phyloP scores from a whole-genome alignment of 371 early-diverging fungal species.

The Chytridium lagenaria region DNA sequence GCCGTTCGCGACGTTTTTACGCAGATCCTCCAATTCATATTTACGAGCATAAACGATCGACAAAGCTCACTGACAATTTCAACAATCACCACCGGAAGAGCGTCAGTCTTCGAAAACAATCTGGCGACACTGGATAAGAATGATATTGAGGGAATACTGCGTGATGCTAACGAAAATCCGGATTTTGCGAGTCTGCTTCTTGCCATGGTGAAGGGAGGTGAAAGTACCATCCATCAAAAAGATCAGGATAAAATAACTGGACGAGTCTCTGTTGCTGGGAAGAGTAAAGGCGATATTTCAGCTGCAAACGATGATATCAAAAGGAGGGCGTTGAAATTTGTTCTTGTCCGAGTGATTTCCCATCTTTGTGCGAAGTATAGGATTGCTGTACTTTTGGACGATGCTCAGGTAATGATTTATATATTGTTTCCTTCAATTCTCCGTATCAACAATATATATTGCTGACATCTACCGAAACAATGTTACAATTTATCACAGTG shows the following conservation, averaged over 20 bases:
- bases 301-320: not conserved
- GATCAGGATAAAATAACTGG: not conserved
- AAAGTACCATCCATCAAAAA: not conserved
- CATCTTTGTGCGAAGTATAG: not conserved
- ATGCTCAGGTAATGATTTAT: too few relatives aligned
- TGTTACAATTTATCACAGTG: not conserved
- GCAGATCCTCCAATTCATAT: not conserved
- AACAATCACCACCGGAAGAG: not conserved
- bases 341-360: not conserved
- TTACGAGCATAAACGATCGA: not conserved
- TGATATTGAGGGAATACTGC: not conserved
- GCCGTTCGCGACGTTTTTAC: not conserved
- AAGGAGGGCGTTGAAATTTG: not conserved
- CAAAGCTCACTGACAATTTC: not conserved
- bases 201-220: not conserved
- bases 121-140: not conserved
- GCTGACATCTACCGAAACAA: too few relatives aligned
- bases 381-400: not conserved
- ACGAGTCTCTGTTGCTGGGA: not conserved
- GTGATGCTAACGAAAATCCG: not conserved
- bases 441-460: too few relatives aligned
- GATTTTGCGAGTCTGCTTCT: not conserved
- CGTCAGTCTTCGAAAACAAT: not conserved
- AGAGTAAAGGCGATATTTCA: too few relatives aligned
- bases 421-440: not conserved